Base-by-base conservation (phyloP, 2,329 filamentous ascomycete species). In the Xylariaceae sp. region DNA sequence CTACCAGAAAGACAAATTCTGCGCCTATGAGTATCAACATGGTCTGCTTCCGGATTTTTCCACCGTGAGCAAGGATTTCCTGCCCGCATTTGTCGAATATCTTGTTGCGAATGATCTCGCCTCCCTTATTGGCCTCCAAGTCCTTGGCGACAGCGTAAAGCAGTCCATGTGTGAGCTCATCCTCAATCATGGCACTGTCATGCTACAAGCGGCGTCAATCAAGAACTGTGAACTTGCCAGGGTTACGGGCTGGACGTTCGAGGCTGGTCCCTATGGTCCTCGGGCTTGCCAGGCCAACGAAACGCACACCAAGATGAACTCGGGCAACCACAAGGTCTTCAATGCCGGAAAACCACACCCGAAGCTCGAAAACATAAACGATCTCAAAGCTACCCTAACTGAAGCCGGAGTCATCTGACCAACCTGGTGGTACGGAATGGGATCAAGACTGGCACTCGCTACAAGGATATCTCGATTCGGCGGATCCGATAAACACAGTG, bases 171-270 rank as follows among this genome's bases (percentile, higher is more conserved):
- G 20, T 5, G 37, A 40, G 22, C 37, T 40, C 16, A 40, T 40
- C 17, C 37, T 40, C 22, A 22, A 40, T n/a, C 37, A 40, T 5
- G 37, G 37, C 20, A 40, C 37, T 17, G 17, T 16, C 37, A 40
- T 40, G 21, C 37, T 40, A n/a, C 20, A 40, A 11, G 6, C 37
- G 6, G 22, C 37, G 22, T 6, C 27, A 20, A 17, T 25, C 20
- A 40, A 40, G 16, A 40, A 23, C 16, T 25, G 6, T 40, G 4
- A 5, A 19, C 37, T 22, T 7, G 17, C 37, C 37, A 20, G 37
- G 6, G 22, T 25, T n/a, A 40, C 37, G 4, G 21, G 37, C 37
- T 40, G 21, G 37, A 8, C 37, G 37, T 38, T 40, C 37, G 37
- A 40, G 37, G 22, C 21, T 20, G 8, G n/a, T n/a, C n/a, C n/a